Evolutionary conservation across 495 filamentous ascomycete genomes (phyloP).

Genomic region (Aspergillus ellipticus): DNA sequence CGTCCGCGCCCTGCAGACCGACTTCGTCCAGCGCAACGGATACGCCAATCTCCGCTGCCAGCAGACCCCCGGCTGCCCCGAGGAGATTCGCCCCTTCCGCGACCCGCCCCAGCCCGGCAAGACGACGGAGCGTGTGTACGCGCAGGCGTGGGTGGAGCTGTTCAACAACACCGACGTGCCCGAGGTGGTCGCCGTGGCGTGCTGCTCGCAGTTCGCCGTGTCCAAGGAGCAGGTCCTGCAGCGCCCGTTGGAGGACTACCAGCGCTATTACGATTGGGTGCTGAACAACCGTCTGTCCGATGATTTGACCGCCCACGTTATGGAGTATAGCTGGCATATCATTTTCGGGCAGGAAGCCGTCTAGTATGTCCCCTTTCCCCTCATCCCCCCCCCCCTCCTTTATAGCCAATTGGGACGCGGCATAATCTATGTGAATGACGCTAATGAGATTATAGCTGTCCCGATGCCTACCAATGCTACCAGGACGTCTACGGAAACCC

Average conservation of each 20-base stretch:
- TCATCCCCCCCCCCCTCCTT: background rate
- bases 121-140: constrained; percentile 35
- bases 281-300: constrained; percentile 45
- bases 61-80: constrained; percentile 37
- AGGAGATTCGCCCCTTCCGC: constrained; percentile 39
- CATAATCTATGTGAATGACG: background rate
- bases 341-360: constrained; percentile 52
- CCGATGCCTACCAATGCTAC: constrained; percentile 43
- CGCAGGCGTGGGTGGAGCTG: constrained; percentile 41
- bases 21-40: constrained; percentile 33
- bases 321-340: constrained; percentile 56
- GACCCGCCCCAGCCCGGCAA: constrained; percentile 52
- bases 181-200: constrained; percentile 48
- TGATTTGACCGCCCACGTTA: constrained; percentile 40
- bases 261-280: constrained; percentile 58
- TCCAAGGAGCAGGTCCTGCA: constrained; percentile 48
- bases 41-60: constrained; percentile 44
- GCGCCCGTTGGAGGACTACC: constrained; percentile 51
- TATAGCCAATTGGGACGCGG: too few relatives aligned
- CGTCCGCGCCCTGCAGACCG: constrained; percentile 34
- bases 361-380: constrained; percentile 29
- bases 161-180: constrained; percentile 45
- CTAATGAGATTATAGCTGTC: constrained; percentile 36
- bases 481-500: constrained; percentile 42
- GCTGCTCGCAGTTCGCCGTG: constrained; percentile 70